Conservation (phyloP, 768 basidiomycete species). For the Tylopilus balloui region DNA sequence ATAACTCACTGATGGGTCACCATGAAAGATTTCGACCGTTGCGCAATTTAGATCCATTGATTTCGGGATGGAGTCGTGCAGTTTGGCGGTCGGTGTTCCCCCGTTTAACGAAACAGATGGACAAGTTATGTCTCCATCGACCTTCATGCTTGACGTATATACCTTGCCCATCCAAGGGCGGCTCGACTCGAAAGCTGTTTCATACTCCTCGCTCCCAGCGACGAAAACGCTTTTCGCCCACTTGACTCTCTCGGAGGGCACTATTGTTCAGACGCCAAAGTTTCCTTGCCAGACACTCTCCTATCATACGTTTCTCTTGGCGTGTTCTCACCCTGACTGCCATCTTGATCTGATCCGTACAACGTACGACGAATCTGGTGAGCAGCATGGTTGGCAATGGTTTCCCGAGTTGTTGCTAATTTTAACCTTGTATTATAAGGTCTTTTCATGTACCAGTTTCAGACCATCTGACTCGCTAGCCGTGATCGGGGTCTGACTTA, state of each 20-base stretch:
- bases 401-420: not conserved
- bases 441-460: not conserved
- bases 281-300: conserved; percentile 1
- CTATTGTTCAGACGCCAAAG: not conserved
- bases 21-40: not conserved
- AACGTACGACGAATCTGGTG: not conserved
- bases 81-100: not conserved
- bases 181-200: not conserved
- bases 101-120: not conserved
- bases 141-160: not conserved
- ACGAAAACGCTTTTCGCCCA: not conserved
- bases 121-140: not conserved
- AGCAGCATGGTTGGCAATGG: not conserved
- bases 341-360: not conserved
- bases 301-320: not conserved
- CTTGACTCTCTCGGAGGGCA: not conserved
- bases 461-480: not conserved
- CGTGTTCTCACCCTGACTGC: conserved; percentile 1
- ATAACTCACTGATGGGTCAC: not conserved
- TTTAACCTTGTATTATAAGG: not conserved
- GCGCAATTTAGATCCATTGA: conserved; percentile 3
- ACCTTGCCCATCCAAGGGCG: not conserved
- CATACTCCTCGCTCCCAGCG: not conserved
- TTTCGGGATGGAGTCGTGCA: conserved; percentile 5
- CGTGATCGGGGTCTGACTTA: not conserved